phyloP scores from a whole-genome alignment of 2,329 filamentous ascomycete species.

The Trichothecium sympodiale region DNA sequence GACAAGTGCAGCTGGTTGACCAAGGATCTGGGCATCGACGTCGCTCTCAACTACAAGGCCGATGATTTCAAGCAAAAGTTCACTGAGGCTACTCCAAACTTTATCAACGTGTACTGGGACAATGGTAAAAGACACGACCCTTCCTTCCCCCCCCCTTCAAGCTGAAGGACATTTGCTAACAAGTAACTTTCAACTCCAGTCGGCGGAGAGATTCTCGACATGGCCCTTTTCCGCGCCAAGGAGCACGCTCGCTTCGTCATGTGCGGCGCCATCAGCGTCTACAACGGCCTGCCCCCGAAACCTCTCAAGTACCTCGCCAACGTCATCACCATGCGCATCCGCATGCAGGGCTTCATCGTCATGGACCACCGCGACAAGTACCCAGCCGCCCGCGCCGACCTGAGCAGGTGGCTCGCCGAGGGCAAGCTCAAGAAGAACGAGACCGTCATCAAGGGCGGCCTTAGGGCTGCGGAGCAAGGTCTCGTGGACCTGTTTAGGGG shows the following conservation, averaged over 20 bases:
- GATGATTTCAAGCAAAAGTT: slow-evolving; percentile 49
- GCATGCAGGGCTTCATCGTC: slow-evolving; percentile 63
- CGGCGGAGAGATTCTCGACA: slow-evolving; percentile 59
- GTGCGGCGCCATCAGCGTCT: slow-evolving; percentile 61
- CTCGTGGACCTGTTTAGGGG: slow-evolving; percentile 56
- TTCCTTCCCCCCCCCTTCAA: neutral
- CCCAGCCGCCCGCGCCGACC: slow-evolving; percentile 43
- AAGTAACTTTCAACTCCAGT: slow-evolving; percentile 21
- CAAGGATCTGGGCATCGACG: slow-evolving; percentile 55
- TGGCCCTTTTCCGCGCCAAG: slow-evolving; percentile 53
- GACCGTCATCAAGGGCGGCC: slow-evolving; percentile 58
- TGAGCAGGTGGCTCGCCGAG: slow-evolving; percentile 57
- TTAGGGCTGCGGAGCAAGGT: slow-evolving; percentile 50
- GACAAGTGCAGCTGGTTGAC: slow-evolving; percentile 59
- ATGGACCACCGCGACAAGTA: slow-evolving; percentile 55
- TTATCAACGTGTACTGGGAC: slow-evolving; percentile 63
- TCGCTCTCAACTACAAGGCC: slow-evolving; percentile 59
- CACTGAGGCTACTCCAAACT: slow-evolving; percentile 42
- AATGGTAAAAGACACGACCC: slow-evolving; percentile 31
- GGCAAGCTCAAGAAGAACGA: slow-evolving; percentile 64
- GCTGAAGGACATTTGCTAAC: neutral
- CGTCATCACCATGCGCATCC: slow-evolving; percentile 43
- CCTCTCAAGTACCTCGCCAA: slow-evolving; percentile 46
- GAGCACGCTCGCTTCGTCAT: slow-evolving; percentile 54
- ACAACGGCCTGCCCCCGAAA: slow-evolving; percentile 45